Conservation (phyloP, 2,329 filamentous ascomycete species). For the Arthrobotrys megalospora region DNA sequence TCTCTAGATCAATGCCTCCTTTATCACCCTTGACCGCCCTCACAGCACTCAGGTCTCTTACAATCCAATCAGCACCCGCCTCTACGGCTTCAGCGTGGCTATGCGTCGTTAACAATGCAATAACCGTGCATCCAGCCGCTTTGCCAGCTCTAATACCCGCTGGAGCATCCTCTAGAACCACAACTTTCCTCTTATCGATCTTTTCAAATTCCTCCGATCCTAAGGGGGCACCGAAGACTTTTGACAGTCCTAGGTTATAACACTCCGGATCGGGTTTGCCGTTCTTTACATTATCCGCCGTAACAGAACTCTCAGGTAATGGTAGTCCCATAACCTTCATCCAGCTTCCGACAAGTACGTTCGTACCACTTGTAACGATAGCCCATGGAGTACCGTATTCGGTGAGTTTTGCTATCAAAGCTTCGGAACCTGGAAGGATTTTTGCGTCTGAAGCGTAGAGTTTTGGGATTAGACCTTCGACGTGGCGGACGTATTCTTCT, state of each 20-base stretch:
- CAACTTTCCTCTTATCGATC: slow-evolving; percentile 68
- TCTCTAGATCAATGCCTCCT: slow-evolving; percentile 70
- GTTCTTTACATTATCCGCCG: slow-evolving; percentile 80
- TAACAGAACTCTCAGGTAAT: slow-evolving; percentile 75
- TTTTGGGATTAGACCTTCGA: slow-evolving; percentile 84
- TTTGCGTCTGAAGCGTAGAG: slow-evolving; percentile 82
- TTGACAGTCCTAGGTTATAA: slow-evolving; percentile 61
- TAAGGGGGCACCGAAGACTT: slow-evolving; percentile 71
- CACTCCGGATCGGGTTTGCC: slow-evolving; percentile 81
- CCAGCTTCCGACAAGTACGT: slow-evolving; percentile 80
- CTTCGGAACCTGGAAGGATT: slow-evolving; percentile 84
- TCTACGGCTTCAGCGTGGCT: slow-evolving; percentile 78
- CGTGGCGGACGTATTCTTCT: slow-evolving; percentile 86
- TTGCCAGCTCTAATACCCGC: slow-evolving; percentile 87
- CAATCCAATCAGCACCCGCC: slow-evolving; percentile 89
- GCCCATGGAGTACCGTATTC: slow-evolving; percentile 80
- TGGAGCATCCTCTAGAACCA: slow-evolving; percentile 91
- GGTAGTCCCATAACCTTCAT: slow-evolving; percentile 77
- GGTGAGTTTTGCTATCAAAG: slow-evolving; percentile 78
- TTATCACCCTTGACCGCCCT: slow-evolving; percentile 73
- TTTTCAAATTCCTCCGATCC: slow-evolving; percentile 28
- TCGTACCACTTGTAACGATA: slow-evolving; percentile 84
- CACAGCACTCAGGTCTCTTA: slow-evolving; percentile 83
- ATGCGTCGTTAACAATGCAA: slow-evolving; percentile 89
- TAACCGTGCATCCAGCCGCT: slow-evolving; percentile 85